Conservation (phyloP, 192 early-diverging fungal genomes). For the Diversispora epigaea region DNA sequence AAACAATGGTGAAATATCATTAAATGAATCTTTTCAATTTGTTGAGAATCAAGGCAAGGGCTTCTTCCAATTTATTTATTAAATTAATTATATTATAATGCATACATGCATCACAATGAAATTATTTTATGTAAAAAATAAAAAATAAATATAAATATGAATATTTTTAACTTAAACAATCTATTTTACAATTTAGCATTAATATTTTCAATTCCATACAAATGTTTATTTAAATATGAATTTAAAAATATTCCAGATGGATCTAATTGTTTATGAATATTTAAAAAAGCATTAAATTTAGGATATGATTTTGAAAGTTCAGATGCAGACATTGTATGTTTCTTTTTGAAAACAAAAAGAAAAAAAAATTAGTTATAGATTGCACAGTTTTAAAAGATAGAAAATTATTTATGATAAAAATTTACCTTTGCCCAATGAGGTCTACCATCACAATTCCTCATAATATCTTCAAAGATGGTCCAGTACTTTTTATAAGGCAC, state of each 20-base stretch:
- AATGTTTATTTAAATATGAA: conserved; percentile 63
- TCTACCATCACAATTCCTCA: conserved; percentile 61
- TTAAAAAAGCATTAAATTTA: conserved; percentile 57
- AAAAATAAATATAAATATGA: too few species aligned
- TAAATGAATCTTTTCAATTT: too few species aligned
- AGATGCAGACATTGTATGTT: conserved; percentile 55
- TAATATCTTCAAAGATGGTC: conserved; percentile 68
- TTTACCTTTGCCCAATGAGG: conserved; percentile 78
- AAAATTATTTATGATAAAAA: background rate
- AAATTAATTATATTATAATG: too few species aligned
- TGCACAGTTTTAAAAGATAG: background rate
- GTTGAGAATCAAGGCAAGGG: too few species aligned
- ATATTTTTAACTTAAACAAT: too few species aligned
- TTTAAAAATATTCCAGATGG: conserved; percentile 72
- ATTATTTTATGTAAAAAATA: too few species aligned
- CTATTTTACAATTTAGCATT: conserved; percentile 1
- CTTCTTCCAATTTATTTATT: too few species aligned
- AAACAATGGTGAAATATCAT: too few species aligned
- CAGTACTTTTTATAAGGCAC: conserved; percentile 75
- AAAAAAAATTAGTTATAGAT: background rate
- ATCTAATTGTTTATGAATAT: conserved; percentile 58
- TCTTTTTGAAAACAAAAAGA: conserved; percentile 21
- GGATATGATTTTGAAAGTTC: conserved; percentile 62
- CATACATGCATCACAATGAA: too few species aligned
- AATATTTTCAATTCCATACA: conserved; percentile 38